These are phyloP conservation scores for Phyllosticta citribraziliensis DNA, from an alignment of 2,329 filamentous ascomycete species.

Conservation along the genomic window DNA sequence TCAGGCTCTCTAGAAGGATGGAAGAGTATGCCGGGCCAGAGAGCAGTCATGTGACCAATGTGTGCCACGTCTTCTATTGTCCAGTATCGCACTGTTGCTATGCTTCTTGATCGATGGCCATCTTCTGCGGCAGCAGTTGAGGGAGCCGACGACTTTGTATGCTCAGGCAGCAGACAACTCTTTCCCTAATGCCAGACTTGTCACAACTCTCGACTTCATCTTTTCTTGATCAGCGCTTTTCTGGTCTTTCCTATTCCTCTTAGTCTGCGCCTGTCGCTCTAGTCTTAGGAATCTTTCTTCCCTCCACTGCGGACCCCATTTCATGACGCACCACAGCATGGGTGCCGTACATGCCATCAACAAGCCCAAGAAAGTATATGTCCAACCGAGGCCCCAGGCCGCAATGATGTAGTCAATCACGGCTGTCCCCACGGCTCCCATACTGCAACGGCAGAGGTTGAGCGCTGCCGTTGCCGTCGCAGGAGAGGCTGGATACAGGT, in stretches of 20 bases:
- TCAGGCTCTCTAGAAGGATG: too few relatives aligned
- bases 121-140: too few relatives aligned
- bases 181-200: background rate
- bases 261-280: constrained; percentile 17
- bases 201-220: background rate
- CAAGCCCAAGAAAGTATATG: constrained; percentile 32
- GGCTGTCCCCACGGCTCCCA: constrained; percentile 23
- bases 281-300: constrained; percentile 24
- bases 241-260: constrained; percentile 19
- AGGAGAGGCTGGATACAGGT: constrained; percentile 31
- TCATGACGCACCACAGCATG: constrained; percentile 27
- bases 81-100: too few relatives aligned
- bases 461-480: constrained; percentile 32
- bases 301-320: constrained; percentile 28
- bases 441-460: constrained; percentile 21
- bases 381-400: constrained; percentile 25
- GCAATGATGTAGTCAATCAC: constrained; percentile 22
- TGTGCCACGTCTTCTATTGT: too few relatives aligned
- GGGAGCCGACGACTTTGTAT: too few relatives aligned
- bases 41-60: too few relatives aligned
- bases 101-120: too few relatives aligned
- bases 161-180: background rate
- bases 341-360: constrained; percentile 25
- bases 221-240: constrained; percentile 11
- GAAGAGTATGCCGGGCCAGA: too few relatives aligned